Conservation (phyloP, 345 rosid genomes). For the Populus alba region DNA sequence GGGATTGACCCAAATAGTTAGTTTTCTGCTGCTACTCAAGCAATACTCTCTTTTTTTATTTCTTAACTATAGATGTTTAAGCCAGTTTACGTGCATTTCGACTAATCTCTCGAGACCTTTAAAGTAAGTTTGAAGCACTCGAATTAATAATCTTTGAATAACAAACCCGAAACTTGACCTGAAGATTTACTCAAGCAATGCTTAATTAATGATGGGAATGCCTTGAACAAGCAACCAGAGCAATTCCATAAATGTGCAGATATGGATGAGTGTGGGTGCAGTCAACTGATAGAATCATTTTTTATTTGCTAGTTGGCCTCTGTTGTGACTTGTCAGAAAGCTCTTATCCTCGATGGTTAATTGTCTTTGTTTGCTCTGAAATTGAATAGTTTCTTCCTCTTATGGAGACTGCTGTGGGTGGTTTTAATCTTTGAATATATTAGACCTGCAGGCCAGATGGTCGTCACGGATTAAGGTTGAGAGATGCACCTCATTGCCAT, state of each 20-base stretch:
- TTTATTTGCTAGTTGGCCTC: neutral
- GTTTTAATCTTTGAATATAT: too few relatives aligned
- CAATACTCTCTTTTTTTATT: neutral
- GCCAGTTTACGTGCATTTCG: rapidly evolving
- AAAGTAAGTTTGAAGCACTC: too few relatives aligned
- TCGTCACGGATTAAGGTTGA: neutral
- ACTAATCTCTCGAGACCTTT: too few relatives aligned
- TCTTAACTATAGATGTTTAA: too few relatives aligned
- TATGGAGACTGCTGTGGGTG: too few relatives aligned
- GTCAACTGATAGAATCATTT: neutral
- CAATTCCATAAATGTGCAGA: neutral
- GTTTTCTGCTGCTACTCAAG: neutral
- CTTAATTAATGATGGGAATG: neutral
- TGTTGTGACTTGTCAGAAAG: neutral
- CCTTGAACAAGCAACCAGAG: neutral
- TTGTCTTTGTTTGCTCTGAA: neutral
- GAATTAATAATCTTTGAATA: too few relatives aligned
- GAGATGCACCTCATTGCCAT: neutral
- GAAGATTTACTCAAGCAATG: neutral
- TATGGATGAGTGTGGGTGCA: neutral
- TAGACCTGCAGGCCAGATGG: neutral
- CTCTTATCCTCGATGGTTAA: neutral
- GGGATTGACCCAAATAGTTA: neutral
- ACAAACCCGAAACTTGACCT: too few relatives aligned
- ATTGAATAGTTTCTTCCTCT: too few relatives aligned